phyloP scores from a whole-genome alignment of 768 basidiomycete species.

The Lactarius quietus region DNA sequence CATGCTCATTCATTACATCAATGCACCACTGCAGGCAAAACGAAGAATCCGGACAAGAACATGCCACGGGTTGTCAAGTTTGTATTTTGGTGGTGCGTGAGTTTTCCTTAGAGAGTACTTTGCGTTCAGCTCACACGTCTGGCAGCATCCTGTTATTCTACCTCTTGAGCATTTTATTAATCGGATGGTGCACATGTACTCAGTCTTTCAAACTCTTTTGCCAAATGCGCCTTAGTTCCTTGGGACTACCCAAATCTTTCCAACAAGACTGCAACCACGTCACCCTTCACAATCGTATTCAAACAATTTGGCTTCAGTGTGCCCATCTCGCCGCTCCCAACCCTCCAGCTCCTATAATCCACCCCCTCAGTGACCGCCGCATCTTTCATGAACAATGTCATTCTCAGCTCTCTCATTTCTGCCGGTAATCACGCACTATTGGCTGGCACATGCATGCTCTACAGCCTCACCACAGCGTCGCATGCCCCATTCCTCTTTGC shows the following conservation, averaged over 20 bases:
- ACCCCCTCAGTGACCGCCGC: constrained; percentile 60
- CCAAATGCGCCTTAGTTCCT: too few species aligned
- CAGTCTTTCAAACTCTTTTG: too few species aligned
- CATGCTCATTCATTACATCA: too few species aligned
- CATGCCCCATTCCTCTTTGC: constrained; percentile 74
- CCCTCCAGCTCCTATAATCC: too few species aligned
- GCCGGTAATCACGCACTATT: too few species aligned
- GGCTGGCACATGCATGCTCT: constrained; percentile 81
- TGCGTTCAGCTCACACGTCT: too few species aligned
- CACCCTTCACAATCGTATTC: constrained; percentile 88
- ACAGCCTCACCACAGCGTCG: constrained; percentile 56
- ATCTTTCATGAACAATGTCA: constrained; percentile 83
- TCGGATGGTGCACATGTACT: too few species aligned
- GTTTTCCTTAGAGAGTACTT: too few species aligned
- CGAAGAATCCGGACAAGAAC: constrained; percentile 79
- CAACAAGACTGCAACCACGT: constrained; percentile 72
- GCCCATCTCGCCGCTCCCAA: constrained; percentile 24
- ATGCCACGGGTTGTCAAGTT: constrained; percentile 88
- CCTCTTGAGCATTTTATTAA: too few species aligned
- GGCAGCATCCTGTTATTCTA: too few species aligned
- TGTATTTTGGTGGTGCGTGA: constrained; percentile 77
- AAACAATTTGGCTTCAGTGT: constrained; percentile 66
- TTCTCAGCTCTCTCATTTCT: constrained; percentile 80
- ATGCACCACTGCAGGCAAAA: constrained; percentile 93
- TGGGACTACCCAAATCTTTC: too few species aligned